These are phyloP conservation scores for Lentinula boryana DNA, from an alignment of 768 basidiomycete species.

Conservation along the genomic window DNA sequence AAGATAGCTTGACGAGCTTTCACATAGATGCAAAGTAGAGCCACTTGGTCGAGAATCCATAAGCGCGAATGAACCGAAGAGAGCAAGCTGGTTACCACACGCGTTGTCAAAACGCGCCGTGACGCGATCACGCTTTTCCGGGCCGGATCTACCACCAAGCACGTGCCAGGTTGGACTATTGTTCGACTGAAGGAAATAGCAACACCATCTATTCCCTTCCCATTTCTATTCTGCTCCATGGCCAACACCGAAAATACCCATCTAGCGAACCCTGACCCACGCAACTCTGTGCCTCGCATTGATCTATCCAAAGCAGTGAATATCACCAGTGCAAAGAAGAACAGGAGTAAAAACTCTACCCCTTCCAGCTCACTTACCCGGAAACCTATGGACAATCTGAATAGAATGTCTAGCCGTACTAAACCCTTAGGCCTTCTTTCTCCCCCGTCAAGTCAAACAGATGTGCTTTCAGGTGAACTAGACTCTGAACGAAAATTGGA, in stretches of 20 bases:
- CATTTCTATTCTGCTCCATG: background rate
- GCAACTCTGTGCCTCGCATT: background rate
- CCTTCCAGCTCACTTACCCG: background rate
- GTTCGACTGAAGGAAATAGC: background rate
- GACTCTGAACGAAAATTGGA: background rate
- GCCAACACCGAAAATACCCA: background rate
- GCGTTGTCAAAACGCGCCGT: background rate
- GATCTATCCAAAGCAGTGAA: background rate
- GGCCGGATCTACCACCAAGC: background rate
- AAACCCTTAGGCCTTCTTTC: conserved; percentile 5
- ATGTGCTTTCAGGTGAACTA: background rate
- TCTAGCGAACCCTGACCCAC: background rate
- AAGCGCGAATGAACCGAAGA: background rate
- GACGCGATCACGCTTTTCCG: background rate
- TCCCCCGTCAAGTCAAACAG: conserved; percentile 6
- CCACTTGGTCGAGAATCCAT: background rate
- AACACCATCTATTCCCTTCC: background rate
- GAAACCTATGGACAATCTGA: conserved; percentile 1
- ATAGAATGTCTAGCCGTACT: background rate
- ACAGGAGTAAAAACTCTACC: conserved; percentile 1
- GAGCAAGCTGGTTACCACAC: background rate
- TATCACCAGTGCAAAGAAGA: background rate
- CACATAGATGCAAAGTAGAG: background rate
- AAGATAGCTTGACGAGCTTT: background rate
- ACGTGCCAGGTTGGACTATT: background rate